phyloP scores from a whole-genome alignment of 78 protist species.

The Pelomyxa schiedti region DNA sequence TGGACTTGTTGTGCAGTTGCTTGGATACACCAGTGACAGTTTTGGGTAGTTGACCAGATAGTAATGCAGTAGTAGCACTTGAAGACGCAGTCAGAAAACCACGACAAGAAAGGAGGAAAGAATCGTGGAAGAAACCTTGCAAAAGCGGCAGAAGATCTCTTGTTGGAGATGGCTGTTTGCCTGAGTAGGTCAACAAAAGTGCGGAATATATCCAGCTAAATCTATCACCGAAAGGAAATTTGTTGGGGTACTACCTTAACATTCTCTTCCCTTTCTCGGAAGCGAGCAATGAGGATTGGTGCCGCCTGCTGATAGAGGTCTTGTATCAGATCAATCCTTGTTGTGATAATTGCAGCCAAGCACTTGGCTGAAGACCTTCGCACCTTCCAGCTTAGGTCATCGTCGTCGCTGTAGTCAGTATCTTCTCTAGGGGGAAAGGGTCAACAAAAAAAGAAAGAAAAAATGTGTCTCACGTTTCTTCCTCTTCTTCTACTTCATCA shows the following conservation, averaged over 20 bases:
- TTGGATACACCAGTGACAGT: constrained; percentile 11
- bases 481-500: constrained; percentile 39
- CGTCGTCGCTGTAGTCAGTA: constrained; percentile 75
- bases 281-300: constrained; percentile 48
- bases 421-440: constrained; percentile 22
- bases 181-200: constrained; percentile 34
- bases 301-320: constrained; percentile 31
- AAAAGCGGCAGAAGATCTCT: not conserved
- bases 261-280: constrained; percentile 78
- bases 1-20: constrained; percentile 21
- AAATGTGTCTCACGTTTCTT: not conserved
- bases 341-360: constrained; percentile 52
- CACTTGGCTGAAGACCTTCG: constrained; percentile 65
- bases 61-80: not conserved
- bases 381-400: constrained; percentile 87
- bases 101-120: not conserved
- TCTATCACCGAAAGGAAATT: not conserved
- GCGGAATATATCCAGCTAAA: constrained; percentile 20
- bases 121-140: too few relatives aligned
- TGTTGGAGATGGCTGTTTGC: constrained; percentile 12
- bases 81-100: not conserved
- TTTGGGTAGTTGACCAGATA: constrained; percentile 17
- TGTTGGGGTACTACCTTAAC: constrained; percentile 53
- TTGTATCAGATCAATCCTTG: constrained; percentile 52
- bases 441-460: constrained; percentile 1